Evolutionary conservation across 78 protist species (phyloP).

Genomic region (Bodo saltans): DNA sequence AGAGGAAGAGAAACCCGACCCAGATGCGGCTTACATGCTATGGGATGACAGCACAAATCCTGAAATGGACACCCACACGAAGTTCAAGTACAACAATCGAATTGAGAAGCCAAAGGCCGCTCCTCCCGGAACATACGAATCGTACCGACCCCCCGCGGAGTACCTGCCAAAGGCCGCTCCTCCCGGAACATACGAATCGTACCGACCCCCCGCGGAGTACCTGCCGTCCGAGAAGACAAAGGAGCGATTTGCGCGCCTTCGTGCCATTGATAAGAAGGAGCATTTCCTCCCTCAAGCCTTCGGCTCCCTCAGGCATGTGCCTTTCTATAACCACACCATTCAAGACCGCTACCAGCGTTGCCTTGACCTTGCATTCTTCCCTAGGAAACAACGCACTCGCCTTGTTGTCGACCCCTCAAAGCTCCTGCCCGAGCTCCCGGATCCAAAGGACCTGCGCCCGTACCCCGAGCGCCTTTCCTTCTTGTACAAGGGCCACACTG

Average conservation of each 20-base stretch:
- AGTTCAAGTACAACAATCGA: neutral
- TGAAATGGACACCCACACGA: neutral
- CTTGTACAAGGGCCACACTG: constrained; percentile 60
- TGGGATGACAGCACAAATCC: constrained; percentile 10
- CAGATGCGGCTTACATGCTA: neutral
- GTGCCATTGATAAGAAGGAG: constrained; percentile 40
- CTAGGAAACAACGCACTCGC: constrained; percentile 44
- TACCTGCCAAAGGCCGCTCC: constrained; percentile 66
- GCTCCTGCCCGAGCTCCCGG: constrained; percentile 83
- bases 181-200: constrained; percentile 86
- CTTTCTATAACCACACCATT: constrained; percentile 58
- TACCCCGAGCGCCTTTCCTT: constrained; percentile 73
- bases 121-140: constrained; percentile 81
- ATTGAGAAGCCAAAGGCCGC: constrained; percentile 3
- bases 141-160: constrained; percentile 95
- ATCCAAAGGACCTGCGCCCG: constrained; percentile 87
- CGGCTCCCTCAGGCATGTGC: constrained; percentile 73
- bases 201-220: constrained; percentile 95
- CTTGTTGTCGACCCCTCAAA: constrained; percentile 4
- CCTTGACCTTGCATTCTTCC: constrained; percentile 88
- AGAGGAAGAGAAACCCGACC: constrained; percentile 9
- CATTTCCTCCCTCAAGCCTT: constrained; percentile 68
- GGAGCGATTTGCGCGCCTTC: constrained; percentile 51
- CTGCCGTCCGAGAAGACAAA: constrained; percentile 59
- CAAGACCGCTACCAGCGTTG: constrained; percentile 92